Conservation (phyloP, 108 stramenopile species). For the Skeletonema marinoi region DNA sequence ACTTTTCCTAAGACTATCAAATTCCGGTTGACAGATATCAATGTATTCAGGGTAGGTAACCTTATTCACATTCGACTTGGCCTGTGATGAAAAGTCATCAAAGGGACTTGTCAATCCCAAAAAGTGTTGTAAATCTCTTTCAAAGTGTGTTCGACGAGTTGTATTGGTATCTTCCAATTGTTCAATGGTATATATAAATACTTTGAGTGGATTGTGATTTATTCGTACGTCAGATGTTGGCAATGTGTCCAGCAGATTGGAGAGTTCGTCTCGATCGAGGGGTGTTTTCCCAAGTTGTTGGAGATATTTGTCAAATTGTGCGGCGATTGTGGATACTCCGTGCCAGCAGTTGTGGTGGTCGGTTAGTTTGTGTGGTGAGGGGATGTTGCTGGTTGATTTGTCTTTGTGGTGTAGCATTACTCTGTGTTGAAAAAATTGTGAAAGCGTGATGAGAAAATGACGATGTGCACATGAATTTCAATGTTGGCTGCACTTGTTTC, state of each 20-base stretch:
- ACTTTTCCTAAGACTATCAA: slow-evolving; percentile 11
- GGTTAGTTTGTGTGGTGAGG: background rate
- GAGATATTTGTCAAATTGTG: slow-evolving; percentile 15
- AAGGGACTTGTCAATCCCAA: slow-evolving; percentile 30
- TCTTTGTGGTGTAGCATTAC: background rate
- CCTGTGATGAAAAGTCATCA: slow-evolving; percentile 25
- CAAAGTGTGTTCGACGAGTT: slow-evolving; percentile 30
- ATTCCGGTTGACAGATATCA: slow-evolving; percentile 42
- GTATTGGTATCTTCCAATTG: slow-evolving; percentile 50
- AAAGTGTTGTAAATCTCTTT: slow-evolving; percentile 39
- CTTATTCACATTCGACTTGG: slow-evolving; percentile 37
- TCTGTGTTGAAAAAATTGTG: background rate
- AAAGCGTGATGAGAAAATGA: background rate
- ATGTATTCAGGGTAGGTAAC: slow-evolving; percentile 43
- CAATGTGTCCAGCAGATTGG: slow-evolving; percentile 14
- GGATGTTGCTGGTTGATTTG: background rate
- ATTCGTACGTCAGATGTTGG: slow-evolving; percentile 2
- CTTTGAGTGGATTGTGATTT: slow-evolving; percentile 28
- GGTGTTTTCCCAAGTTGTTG: slow-evolving; percentile 27
- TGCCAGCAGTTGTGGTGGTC: background rate
- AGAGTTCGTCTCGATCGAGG: slow-evolving; percentile 19
- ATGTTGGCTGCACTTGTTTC: no score
- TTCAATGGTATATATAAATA: slow-evolving; percentile 55
- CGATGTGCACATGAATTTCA: background rate
- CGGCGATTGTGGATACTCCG: background rate